A percentile compares a stretch with the other conserved stretches of the same genome.
phyloP scores from a whole-genome alignment of 257 asterid genomes.

The Striga asiatica region DNA sequence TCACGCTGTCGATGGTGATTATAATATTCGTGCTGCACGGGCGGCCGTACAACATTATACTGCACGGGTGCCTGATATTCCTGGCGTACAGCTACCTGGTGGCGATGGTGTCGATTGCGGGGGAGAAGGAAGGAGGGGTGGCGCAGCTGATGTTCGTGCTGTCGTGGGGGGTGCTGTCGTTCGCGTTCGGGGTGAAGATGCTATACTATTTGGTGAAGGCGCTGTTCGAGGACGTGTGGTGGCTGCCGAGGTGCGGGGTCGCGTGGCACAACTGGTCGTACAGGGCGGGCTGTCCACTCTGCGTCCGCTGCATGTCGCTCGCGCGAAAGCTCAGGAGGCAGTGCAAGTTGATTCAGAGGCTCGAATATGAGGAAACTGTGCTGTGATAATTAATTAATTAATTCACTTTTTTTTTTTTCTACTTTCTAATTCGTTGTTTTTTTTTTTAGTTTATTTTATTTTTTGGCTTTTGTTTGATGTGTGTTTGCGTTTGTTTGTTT shows the following conservation, averaged over 20 bases:
- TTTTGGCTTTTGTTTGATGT: too few relatives aligned
- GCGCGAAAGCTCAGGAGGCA: not conserved
- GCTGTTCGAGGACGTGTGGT: constrained; percentile 1
- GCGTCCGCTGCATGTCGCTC: not conserved
- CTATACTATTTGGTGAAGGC: not conserved
- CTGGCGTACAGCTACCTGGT: constrained; percentile 6
- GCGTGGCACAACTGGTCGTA: not conserved
- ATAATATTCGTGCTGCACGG: constrained; percentile 18
- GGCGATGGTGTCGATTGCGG: not conserved
- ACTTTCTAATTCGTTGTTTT: too few relatives aligned
- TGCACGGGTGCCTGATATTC: constrained; percentile 10
- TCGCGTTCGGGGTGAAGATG: not conserved
- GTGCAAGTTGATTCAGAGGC: not conserved
- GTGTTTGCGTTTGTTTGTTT: too few relatives aligned
- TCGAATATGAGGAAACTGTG: not conserved
- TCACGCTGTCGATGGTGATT: constrained; percentile 9
- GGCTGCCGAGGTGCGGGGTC: not conserved
- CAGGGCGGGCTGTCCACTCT: not conserved
- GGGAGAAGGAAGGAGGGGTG: not conserved
- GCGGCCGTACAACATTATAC: constrained; percentile 1
- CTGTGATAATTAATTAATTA: too few relatives aligned
- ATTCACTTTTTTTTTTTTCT: too few relatives aligned
- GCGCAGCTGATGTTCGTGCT: not conserved
- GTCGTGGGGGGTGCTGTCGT: not conserved
- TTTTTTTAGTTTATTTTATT: too few relatives aligned